These are phyloP conservation scores for Claviceps arundinis DNA, from an alignment of 2,329 filamentous ascomycete species.

Conservation along the genomic window DNA sequence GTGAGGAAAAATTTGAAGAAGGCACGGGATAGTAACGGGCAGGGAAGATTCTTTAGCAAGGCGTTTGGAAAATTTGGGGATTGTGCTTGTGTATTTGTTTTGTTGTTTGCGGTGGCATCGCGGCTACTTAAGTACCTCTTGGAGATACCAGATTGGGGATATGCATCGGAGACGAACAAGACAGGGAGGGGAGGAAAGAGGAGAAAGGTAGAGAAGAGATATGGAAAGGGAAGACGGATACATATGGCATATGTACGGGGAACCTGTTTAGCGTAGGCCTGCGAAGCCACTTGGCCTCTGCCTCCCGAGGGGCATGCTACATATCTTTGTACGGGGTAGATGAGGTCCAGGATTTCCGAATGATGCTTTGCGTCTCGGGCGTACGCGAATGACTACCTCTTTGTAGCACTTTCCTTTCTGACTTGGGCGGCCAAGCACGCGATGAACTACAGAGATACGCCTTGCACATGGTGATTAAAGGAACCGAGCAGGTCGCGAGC, in stretches of 20 bases:
- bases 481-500: too few species aligned
- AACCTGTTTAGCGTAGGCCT: too few species aligned
- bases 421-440: too few species aligned
- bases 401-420: too few species aligned
- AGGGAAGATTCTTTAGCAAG: conserved; percentile 4
- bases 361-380: conserved; percentile 4
- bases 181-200: background rate
- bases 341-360: background rate
- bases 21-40: background rate
- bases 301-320: too few species aligned
- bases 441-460: too few species aligned
- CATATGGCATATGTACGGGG: too few species aligned
- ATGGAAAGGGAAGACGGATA: background rate
- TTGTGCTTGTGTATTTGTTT: background rate
- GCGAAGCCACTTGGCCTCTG: too few species aligned
- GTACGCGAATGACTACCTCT: too few species aligned
- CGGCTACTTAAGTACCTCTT: background rate
- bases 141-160: background rate
- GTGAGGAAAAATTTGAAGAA: background rate
- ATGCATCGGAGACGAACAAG: background rate
- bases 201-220: too few species aligned
- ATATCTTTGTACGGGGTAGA: background rate
- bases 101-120: background rate
- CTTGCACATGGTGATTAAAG: too few species aligned
- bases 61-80: conserved; percentile 5